Evolutionary conservation across 495 filamentous ascomycete genomes (phyloP), one percentile per base, ranked within the genome.

Genomic region (Hypoxylon fragiforme): DNA sequence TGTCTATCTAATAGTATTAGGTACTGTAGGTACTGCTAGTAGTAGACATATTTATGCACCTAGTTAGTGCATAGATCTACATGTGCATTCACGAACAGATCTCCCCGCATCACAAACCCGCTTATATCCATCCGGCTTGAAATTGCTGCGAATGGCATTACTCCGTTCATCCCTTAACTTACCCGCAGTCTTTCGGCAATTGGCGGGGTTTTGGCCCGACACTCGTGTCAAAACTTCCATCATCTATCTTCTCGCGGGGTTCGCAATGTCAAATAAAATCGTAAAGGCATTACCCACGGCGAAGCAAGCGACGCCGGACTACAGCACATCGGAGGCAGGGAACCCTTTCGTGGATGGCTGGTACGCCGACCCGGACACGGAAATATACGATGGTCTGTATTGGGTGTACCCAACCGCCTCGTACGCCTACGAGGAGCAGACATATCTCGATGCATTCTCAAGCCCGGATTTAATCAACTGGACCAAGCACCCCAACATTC

Each of bases 361-460:
- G 75, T 78, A 79, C 50, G 78, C 78, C 0, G 78, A 81, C 45
- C 77, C 77, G 7, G 77, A 75, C 18, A 76, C 75, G 20, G 75
- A 75, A 54, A 70, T 77, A 60, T 79, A 79, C 65, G 67, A 77
- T 36, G 70, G 68, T 46, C 68, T 65, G 24, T 66, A 76, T 57
- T 81, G 79, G 72, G 73, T 81, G 40, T 81, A 75, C 63, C 74
- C 78, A 20, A 77, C 76, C 0, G 66, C 77, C 28, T 78, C 77
- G 38, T 66, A 66, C 18, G 58, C 70, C 39, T 77, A 75, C 14
- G 66, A 67, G 24, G 69, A 77, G 42, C 57, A 70, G 40, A 71
- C 66, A 9, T 75, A 77, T 56, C 73, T 80, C 57, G 75, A 81
- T 53, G 78, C 79, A 49, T 76, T 78, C 62, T 79, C 76, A 1